Evolutionary conservation across 2,329 filamentous ascomycete species (phyloP), one percentile per base, ranked within the genome.

Genomic region (Elsinoe arachidis): DNA sequence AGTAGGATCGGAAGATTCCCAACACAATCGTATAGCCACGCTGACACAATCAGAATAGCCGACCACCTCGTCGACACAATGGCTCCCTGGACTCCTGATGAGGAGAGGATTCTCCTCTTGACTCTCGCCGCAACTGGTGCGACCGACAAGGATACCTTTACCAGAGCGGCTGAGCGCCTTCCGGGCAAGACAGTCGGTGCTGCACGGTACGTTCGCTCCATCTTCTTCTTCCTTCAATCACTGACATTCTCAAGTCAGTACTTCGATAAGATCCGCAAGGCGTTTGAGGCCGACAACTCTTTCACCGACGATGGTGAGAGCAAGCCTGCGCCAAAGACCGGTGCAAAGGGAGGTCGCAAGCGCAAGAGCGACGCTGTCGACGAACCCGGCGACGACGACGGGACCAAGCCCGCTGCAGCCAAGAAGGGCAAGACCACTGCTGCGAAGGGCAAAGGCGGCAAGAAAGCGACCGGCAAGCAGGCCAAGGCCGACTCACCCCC

Each of bases 311-410:
- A 41, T 15, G 15, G 15, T 26, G 35, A 38, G 15, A 14, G 11
- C 26, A 23, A 49, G 10, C 2, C 14, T n/a, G 41, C 15, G 1
- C 9, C 39, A 10, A 56, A 46, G 30, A 14, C 37, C n/a, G 21
- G 7, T 4, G 26, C 12, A 5, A 35, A 35, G 26, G 7, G 14
- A 15, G 56, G 57, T 44, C 62, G 58, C 58, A 63, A 63, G 60
- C 57, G 59, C 14, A 64, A 65, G 60, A 55, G 15, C 39, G 59
- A 58, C 41, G 44, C 43, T 14, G 56, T 26, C 19, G 59, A 37
- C 4, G 39, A 41, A n/a, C 51, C 47, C 10, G 56, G 44, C 33
- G 52, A 56, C 15, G 63, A 47, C 12, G 58, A 58, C 23, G 61
- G 61, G 23, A 56, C 49, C 19, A 39, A 47, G 35, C 12, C 51